Base-by-base conservation (phyloP, 129 eudicot species). In the Ambrosia artemisiifolia region DNA sequence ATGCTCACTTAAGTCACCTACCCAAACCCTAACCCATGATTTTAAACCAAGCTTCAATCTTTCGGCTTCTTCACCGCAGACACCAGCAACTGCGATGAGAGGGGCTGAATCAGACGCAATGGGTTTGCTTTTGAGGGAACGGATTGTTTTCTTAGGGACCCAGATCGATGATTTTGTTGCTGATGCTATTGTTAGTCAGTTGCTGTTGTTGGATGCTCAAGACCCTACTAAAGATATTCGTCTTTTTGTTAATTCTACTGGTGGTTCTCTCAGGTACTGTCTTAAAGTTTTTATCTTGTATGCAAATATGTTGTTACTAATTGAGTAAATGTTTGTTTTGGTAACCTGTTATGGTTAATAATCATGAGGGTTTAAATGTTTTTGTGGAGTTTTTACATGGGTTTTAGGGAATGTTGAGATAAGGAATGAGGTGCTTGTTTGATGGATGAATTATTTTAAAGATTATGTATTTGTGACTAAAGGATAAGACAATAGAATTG, bases 81-180 rank as follows among this genome's bases (percentile, higher is more conserved):
- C 89, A 5, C 94, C 96, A 3, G 80, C 80, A 70, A 72, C 86
- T 48, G 93, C 94, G 33, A 83, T 83, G 91, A 70, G 96, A 33
- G 94, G 86, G 14, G 94, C 86, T 6, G 95, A 85, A 50, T 73
- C 87, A 6, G 96, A 92, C 67, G 95, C 81, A 2, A 87, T 89
- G 95, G 96, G 98, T 32, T 64, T 93, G 73, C 44, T 93, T 36
- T 77, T 93, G 20, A 90, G 60, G 38, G 98, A 93, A 71, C 84
- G 98, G 72, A 93, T 93, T 14, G 92, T 93, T 57, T 93, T 93
- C 50, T 70, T 93, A 78, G 95, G 95, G 16, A 75, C 75, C 47
- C 69, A 72, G 17, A 93, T 93, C 67, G 96, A 92, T 67, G 98
- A 92, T 79, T 87, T 89, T 66, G 86, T 84, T 35, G 99, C 99